phyloP scores from a whole-genome alignment of 805 yeast genomes.

The Pichia sporocuriosa region DNA sequence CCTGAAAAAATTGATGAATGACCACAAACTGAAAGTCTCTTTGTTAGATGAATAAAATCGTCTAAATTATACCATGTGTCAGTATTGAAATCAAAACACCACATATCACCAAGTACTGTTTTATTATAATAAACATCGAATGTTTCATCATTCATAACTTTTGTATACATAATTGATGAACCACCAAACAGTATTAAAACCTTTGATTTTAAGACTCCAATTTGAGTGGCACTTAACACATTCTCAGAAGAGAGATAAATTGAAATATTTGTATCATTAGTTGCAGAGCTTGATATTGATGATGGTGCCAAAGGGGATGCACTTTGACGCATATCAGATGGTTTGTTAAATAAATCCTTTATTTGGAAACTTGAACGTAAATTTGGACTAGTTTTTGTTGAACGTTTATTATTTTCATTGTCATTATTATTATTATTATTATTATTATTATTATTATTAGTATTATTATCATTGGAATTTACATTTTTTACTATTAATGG shows the following conservation, averaged over 20 bases:
- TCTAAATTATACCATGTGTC: slow-evolving; percentile 35
- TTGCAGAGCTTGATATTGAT: background rate
- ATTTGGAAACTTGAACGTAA: background rate
- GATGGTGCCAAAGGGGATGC: too few relatives aligned
- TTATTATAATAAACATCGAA: slow-evolving; percentile 14
- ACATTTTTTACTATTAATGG: too few relatives aligned
- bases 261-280: background rate
- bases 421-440: too few relatives aligned
- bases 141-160: slow-evolving; percentile 18
- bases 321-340: too few relatives aligned
- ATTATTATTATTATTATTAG: background rate
- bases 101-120: slow-evolving; percentile 39
- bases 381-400: background rate
- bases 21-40: slow-evolving; percentile 21
- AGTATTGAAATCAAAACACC: slow-evolving; percentile 42
- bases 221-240: background rate
- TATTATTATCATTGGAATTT: background rate
- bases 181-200: slow-evolving; percentile 29
- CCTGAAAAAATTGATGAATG: slow-evolving; percentile 19
- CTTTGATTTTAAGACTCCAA: slow-evolving; percentile 14
- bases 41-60: slow-evolving; percentile 12
- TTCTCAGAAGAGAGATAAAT: slow-evolving; percentile 4
- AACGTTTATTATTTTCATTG: background rate
- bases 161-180: slow-evolving; percentile 23
- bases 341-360: background rate